Evolutionary conservation across 306 rosid species (phyloP), one percentile per base, ranked within the genome.

Genomic region (Aeschynomene evenia): DNA sequence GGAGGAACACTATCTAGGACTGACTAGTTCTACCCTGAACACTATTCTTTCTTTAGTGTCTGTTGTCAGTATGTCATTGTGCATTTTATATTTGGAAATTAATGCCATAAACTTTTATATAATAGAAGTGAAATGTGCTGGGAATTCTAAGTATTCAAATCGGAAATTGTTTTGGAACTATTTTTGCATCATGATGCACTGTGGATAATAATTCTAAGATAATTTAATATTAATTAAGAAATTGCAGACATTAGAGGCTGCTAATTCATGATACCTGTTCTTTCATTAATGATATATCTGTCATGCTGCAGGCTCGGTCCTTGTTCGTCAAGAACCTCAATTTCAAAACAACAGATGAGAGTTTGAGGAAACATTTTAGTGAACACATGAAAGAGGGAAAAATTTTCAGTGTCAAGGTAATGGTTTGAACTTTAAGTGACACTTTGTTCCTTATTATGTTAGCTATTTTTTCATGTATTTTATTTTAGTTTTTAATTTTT

Each of bases 301-400:
- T 57, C 56, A n/a, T 79, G 71, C 62, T 87, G 67, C 83, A 85
- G 92, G 88, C 96, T 13, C 91, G 92, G 67, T 85, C 99, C 58
- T 80, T 94, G 63, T 94, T 81, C 79, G 97, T 94, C 86, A 91
- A 94, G 97, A 94, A 94, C 71, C 86, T 94, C 75, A 94, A 89
- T 76, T 94, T 94, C 77, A 87, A 77, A 84, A 88, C 97, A 5
- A 64, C 92, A 1, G 96, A 87, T 10, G 89, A 88, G 77, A 71
- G 79, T 72, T 82, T 94, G 84, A 85, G 68, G 72, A 75, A 82
- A 56, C 92, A 91, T 84, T 84, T 94, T 76, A 82, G 67, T 19
- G 85, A 84, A 60, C 88, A 73, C 76, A 19, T 88, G 74, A 86
- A 88, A 85, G 85, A 73, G 77, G 96, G 96, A 61, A 87, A 42